phyloP scores from a whole-genome alignment of 805 yeast genomes.

The Candida insectorum region DNA sequence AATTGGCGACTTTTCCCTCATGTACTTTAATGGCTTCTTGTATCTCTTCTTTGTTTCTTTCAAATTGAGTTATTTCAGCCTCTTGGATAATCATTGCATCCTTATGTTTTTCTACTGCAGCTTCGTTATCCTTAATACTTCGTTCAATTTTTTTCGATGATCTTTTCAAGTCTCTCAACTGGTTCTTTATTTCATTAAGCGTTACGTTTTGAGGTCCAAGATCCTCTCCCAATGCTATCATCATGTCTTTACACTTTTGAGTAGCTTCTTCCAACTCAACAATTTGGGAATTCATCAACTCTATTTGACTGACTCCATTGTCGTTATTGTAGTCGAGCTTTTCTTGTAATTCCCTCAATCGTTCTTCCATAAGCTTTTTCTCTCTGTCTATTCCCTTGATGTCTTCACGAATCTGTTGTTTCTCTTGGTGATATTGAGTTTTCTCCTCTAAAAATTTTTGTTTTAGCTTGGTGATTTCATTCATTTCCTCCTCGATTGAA shows the following conservation, averaged over 20 bases:
- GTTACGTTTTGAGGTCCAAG: slow-evolving; percentile 10
- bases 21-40: slow-evolving; percentile 8
- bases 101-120: not conserved
- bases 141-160: slow-evolving; percentile 1
- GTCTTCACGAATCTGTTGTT: not conserved
- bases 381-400: not conserved
- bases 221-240: slow-evolving; percentile 20
- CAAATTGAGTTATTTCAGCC: slow-evolving; percentile 5
- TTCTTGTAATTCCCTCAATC: slow-evolving; percentile 4
- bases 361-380: slow-evolving; percentile 2
- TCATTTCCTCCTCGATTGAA: slow-evolving; percentile 5
- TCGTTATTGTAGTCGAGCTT: not conserved
- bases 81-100: slow-evolving; percentile 10
- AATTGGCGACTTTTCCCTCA: slow-evolving; percentile 9
- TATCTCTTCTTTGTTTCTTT: slow-evolving; percentile 1
- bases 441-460: slow-evolving; percentile 7
- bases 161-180: not conserved
- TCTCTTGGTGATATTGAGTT: slow-evolving; percentile 3
- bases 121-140: not conserved
- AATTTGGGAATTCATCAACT: slow-evolving; percentile 2
- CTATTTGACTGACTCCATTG: not conserved
- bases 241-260: slow-evolving; percentile 20
- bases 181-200: too few relatives aligned
- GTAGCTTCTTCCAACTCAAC: slow-evolving; percentile 1
- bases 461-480: slow-evolving; percentile 9